Evolutionary conservation across 2,329 filamentous ascomycete species (phyloP), one percentile per base, ranked within the genome.

Genomic region (Xylariaceae sp.): DNA sequence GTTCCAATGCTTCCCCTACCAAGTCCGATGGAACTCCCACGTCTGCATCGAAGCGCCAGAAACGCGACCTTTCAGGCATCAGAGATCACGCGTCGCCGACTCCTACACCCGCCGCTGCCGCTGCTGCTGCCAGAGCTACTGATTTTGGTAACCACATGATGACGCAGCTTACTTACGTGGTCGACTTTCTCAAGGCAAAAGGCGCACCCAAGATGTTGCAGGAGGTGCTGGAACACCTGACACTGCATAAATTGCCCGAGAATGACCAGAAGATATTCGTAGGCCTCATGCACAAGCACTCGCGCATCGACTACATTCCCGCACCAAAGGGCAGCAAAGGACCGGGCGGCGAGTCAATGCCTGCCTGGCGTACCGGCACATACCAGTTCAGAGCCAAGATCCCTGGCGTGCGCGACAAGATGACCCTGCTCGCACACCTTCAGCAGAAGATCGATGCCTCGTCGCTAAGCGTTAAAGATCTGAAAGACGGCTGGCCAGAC

Each of bases 401-500:
- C 69, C 78, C 79, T 3, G 85, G 88, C 58, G 92, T 99, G 57
- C 85, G 84, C 64, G 86, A 84, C 65, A 84, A 85, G 56, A 85
- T 87, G 40, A 84, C 91, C 64, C 81, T 99, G 52, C 83, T 95
- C 52, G 82, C 81, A 53, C 87, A 89, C 68, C 81, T 99, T 34
- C 91, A 96, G 72, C 79, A 80, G 51, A 91, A 91, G 72, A 84
- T 83, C 50, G 91, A 91, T 56, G 88, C 89, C 1, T 84, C 87
- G 61, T 90, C 89, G 9, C 82, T 97, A 52, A 80, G 80, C 39
- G 89, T 97, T 59, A 91, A 90, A 70, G 91, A 96, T 65, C 80
- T 99, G 58, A 95, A 96, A 73, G 94, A 99, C 69, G 94, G 94
- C 60, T 99, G 94, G 94, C 85, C 87, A 29, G 86, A 87, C 64